phyloP scores from a whole-genome alignment of 768 basidiomycete species.

The Russula virescens region DNA sequence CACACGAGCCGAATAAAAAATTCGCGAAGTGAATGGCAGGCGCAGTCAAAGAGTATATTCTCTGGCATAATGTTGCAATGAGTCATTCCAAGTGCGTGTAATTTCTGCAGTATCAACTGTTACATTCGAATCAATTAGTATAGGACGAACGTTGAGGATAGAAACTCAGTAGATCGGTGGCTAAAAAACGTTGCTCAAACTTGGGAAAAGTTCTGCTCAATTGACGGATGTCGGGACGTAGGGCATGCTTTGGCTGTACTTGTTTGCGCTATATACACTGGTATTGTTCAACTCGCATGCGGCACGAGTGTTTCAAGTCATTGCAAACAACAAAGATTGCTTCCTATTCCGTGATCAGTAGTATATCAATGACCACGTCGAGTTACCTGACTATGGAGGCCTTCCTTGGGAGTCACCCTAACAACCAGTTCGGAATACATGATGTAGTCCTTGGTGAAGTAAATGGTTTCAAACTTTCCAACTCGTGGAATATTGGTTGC shows the following conservation, averaged over 20 bases:
- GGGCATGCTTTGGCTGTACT: background rate
- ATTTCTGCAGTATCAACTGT: slow-evolving; percentile 24
- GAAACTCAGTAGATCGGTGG: background rate
- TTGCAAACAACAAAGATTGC: background rate
- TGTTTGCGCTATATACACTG: background rate
- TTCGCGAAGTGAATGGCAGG: slow-evolving; percentile 28
- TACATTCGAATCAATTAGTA: background rate
- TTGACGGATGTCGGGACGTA: background rate
- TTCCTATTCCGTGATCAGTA: background rate
- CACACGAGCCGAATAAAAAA: slow-evolving; percentile 26
- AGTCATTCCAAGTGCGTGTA: slow-evolving; percentile 17
- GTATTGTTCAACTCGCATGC: background rate
- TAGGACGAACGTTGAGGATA: background rate
- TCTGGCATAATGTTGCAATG: slow-evolving; percentile 16
- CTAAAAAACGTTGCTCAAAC: background rate
- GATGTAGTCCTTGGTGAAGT: background rate
- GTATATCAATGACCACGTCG: background rate
- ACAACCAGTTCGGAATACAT: no score
- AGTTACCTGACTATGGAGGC: background rate
- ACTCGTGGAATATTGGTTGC: background rate
- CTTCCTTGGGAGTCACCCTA: background rate
- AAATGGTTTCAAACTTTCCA: background rate
- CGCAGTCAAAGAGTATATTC: slow-evolving; percentile 24
- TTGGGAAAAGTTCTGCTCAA: background rate
- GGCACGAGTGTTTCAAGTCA: background rate